These are phyloP conservation scores for Alternaria rosae DNA, from an alignment of 2,329 filamentous ascomycete species.

Conservation along the genomic window DNA sequence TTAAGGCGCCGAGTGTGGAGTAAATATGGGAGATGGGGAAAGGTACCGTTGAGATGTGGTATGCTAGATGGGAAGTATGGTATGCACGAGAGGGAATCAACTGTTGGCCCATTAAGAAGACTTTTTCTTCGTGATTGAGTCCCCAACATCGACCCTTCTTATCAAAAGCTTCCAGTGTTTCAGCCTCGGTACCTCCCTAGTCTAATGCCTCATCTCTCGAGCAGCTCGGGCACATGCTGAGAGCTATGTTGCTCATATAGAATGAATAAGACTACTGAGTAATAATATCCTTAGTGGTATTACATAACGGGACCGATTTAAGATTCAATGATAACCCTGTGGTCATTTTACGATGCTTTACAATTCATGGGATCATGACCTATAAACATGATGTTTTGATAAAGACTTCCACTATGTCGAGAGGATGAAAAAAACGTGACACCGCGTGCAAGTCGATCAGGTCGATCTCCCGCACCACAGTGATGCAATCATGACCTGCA, in stretches of 20 bases:
- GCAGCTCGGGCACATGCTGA: not conserved
- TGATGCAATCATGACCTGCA: conserved; percentile 17
- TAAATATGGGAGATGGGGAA: not conserved
- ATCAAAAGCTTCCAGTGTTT: not conserved
- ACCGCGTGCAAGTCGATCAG: conserved; percentile 9
- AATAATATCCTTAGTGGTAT: too few species aligned
- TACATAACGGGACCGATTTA: too few species aligned
- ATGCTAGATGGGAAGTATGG: not conserved
- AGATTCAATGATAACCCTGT: too few species aligned
- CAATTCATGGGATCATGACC: not conserved
- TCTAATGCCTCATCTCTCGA: not conserved
- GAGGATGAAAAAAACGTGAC: conserved; percentile 9
- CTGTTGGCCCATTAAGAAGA: too few species aligned
- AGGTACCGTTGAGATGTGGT: not conserved
- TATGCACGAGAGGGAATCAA: too few species aligned
- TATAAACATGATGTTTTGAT: not conserved
- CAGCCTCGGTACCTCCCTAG: not conserved
- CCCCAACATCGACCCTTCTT: not conserved
- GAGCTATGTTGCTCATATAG: too few species aligned
- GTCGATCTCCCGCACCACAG: conserved; percentile 2
- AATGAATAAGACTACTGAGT: not conserved
- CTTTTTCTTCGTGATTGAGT: too few species aligned
- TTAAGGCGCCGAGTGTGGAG: not conserved
- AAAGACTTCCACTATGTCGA: not conserved
- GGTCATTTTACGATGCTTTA: too few species aligned